Conservation (phyloP, 139 green algal species). For the Asterochloris sp. region DNA sequence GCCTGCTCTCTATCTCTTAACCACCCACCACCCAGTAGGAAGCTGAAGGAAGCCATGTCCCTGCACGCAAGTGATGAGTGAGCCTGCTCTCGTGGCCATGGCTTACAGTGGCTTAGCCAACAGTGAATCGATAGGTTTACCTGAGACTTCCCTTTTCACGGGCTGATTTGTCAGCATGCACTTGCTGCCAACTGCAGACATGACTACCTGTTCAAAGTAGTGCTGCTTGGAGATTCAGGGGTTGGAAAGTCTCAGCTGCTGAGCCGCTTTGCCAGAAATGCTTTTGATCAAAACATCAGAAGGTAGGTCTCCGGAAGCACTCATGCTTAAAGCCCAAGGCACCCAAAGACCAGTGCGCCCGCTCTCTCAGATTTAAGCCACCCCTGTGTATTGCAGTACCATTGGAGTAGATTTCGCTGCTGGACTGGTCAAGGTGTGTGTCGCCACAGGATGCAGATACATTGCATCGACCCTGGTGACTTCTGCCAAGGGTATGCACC, state of each 20-base stretch:
- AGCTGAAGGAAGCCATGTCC: no score
- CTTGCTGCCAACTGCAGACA: constrained; percentile 30
- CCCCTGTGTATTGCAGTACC: neutral
- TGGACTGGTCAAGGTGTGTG: constrained; percentile 21
- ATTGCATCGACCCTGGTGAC: neutral
- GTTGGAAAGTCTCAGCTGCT: constrained; percentile 47
- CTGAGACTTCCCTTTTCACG: no score
- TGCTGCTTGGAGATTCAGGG: constrained; percentile 58
- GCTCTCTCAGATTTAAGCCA: no score
- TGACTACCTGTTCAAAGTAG: constrained; percentile 69
- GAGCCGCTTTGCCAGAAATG: constrained; percentile 16
- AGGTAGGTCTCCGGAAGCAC: neutral
- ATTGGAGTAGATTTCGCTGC: constrained; percentile 40
- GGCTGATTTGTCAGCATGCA: no score
- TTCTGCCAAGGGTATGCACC: neutral
- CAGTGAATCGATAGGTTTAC: no score
- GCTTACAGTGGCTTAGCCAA: no score
- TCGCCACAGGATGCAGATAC: neutral
- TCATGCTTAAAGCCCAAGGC: no score
- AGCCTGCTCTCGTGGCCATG: no score
- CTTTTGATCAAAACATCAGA: constrained; percentile 24
- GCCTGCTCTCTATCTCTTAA: no score
- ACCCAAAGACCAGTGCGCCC: no score
- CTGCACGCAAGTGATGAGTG: no score
- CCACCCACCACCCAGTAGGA: no score